A percentile compares a stretch with the other conserved stretches of the same genome.
phyloP scores from a whole-genome alignment of 2,329 filamentous ascomycete genomes.

The Pseudogymnoascus sp. region DNA sequence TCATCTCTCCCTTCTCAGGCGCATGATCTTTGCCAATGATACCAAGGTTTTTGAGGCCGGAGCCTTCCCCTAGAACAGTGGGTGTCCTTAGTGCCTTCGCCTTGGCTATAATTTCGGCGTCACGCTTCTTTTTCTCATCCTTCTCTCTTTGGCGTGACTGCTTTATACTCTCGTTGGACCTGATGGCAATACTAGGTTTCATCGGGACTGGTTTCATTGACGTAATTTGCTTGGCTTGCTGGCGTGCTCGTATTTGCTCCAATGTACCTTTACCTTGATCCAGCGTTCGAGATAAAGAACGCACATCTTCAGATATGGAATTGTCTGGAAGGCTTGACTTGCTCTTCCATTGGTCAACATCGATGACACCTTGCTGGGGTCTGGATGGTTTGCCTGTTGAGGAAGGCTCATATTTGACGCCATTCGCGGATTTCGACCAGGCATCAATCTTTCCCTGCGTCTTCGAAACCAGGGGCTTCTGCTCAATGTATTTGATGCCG shows the following conservation, averaged over 20 bases:
- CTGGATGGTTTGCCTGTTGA: not conserved
- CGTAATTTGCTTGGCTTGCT: constrained; percentile 21
- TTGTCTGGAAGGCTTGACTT: not conserved
- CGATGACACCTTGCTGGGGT: constrained; percentile 11
- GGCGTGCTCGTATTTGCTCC: constrained; percentile 13
- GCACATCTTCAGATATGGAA: constrained; percentile 9
- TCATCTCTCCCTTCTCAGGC: constrained; percentile 70
- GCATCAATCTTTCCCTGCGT: constrained; percentile 53
- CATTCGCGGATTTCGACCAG: constrained; percentile 48
- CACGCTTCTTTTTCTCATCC: constrained; percentile 63
- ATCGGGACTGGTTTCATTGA: constrained; percentile 27
- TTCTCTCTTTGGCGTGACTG: constrained; percentile 56
- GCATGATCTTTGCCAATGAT: constrained; percentile 71
- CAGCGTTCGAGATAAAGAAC: constrained; percentile 11
- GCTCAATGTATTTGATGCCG: constrained; percentile 42
- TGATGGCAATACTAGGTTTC: constrained; percentile 20
- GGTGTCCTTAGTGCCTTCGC: constrained; percentile 52
- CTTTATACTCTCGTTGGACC: constrained; percentile 19
- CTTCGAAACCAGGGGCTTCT: constrained; percentile 36
- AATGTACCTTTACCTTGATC: constrained; percentile 12
- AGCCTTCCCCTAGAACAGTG: constrained; percentile 64
- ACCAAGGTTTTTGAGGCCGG: constrained; percentile 61
- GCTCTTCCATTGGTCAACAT: constrained; percentile 11
- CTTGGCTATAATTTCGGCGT: constrained; percentile 61
- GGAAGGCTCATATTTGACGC: constrained; percentile 25